Conservation (phyloP, 116 monocot genomes). For the Dioscorea cayenensis region DNA sequence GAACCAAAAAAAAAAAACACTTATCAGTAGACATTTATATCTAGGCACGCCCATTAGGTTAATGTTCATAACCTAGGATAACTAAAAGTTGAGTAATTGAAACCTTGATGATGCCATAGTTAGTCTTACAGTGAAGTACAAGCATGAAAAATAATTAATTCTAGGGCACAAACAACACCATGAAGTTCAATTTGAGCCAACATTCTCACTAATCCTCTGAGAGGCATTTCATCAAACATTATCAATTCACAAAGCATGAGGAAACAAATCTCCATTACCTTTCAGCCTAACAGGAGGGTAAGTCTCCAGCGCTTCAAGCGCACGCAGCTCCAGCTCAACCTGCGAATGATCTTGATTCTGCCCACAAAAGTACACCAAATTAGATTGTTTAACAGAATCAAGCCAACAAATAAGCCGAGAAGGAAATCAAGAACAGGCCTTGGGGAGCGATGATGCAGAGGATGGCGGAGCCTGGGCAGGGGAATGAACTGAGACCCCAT, state of each 20-base stretch:
- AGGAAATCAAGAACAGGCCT: slow-evolving; percentile 7
- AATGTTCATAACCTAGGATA: too few species aligned
- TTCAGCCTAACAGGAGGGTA: slow-evolving; percentile 69
- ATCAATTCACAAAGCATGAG: background rate
- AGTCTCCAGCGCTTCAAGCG: slow-evolving; percentile 78
- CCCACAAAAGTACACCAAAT: background rate
- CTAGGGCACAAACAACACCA: too few species aligned
- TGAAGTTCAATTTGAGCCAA: too few species aligned
- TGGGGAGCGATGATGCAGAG: slow-evolving; percentile 51
- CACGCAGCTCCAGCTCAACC: slow-evolving; percentile 73
- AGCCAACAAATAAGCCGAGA: background rate
- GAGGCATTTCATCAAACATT: background rate
- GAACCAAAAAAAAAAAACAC: too few species aligned
- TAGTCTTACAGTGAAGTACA: too few species aligned
- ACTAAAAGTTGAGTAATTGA: too few species aligned
- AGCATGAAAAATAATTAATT: too few species aligned
- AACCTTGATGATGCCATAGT: too few species aligned
- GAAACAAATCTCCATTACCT: slow-evolving; percentile 23
- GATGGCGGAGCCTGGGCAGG: slow-evolving; percentile 35
- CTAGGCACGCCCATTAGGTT: too few species aligned
- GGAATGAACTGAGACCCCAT: slow-evolving; percentile 45
- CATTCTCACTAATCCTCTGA: background rate
- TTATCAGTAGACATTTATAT: too few species aligned
- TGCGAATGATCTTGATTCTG: slow-evolving; percentile 59
- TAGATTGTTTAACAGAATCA: too few species aligned